Evolutionary conservation across 129 eudicot species (phyloP).

Genomic region (Flaveria trinervia): DNA sequence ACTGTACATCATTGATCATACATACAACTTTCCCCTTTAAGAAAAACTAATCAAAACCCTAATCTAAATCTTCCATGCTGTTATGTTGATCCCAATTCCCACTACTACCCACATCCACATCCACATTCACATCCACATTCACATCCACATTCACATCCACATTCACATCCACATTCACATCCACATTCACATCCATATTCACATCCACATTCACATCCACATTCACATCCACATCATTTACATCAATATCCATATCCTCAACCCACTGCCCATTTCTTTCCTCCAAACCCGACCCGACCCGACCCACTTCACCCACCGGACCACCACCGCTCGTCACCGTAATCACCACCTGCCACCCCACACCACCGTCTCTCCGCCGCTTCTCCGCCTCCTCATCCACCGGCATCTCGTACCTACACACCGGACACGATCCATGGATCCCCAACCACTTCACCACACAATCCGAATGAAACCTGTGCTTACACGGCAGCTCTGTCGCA

Average conservation of each 20-base stretch:
- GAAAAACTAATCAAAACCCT: conserved; percentile 1
- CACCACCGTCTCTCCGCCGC: conserved; percentile 25
- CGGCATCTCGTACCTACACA: conserved; percentile 64
- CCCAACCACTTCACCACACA: conserved; percentile 65
- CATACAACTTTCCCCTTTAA: neutral
- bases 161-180: no score
- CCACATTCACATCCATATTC: no score
- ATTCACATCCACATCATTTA: no score
- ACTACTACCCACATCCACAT: no score
- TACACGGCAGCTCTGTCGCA: conserved; percentile 59
- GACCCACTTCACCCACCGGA: neutral
- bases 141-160: no score
- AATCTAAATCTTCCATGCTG: conserved; percentile 24
- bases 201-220: no score
- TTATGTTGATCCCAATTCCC: no score
- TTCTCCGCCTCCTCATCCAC: conserved; percentile 35
- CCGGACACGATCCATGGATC: conserved; percentile 59
- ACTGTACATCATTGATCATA: neutral
- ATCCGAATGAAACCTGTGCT: conserved; percentile 50
- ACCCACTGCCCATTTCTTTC: neutral
- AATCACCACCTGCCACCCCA: conserved; percentile 22
- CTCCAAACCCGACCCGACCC: neutral
- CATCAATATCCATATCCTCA: conserved; percentile 26
- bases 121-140: neutral
- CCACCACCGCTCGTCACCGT: neutral